Evolutionary conservation across 305 asterid genomes (phyloP).

Genomic region (Coffea humblotiana): DNA sequence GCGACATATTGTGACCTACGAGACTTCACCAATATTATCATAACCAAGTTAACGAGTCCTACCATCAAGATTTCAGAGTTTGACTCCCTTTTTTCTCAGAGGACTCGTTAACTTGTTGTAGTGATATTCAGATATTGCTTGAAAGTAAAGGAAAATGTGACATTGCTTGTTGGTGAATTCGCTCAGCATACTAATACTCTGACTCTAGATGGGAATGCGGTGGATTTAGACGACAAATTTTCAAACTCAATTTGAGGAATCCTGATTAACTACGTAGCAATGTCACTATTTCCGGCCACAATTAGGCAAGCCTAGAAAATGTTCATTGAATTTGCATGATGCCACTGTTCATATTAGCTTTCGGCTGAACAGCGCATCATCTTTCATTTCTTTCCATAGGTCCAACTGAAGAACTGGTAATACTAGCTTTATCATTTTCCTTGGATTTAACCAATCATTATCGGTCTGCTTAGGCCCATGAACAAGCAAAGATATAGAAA

Average conservation of each 20-base stretch:
- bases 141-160: not conserved
- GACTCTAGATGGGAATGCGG: not conserved
- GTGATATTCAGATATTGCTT: too few relatives aligned
- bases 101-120: too few relatives aligned
- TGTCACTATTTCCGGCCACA: not conserved
- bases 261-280: not conserved
- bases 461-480: not conserved
- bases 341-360: not conserved
- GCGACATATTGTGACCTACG: not conserved
- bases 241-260: not conserved
- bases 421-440: not conserved
- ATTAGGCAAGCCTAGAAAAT: not conserved
- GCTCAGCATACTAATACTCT: not conserved
- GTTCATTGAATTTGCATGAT: not conserved
- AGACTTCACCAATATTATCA: not conserved
- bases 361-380: not conserved
- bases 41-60: not conserved
- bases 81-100: not conserved
- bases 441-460: not conserved
- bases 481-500: not conserved
- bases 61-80: not conserved
- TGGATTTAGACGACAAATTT: not conserved
- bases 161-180: not conserved
- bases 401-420: not conserved
- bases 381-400: not conserved